Conservation (phyloP, 495 filamentous ascomycete species). For the Achaetomiella virescens region DNA sequence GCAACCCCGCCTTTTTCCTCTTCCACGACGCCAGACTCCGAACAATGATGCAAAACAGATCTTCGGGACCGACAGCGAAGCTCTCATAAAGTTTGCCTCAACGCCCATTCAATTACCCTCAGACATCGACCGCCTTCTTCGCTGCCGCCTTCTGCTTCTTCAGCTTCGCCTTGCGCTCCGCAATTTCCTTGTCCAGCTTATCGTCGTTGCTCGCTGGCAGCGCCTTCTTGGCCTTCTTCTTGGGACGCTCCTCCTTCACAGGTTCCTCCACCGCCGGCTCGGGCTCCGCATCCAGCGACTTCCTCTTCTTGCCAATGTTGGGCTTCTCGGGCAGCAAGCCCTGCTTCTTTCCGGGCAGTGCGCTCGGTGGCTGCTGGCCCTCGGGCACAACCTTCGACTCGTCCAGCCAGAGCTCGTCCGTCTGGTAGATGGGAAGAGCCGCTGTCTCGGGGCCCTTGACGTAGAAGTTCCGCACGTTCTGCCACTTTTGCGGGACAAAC, state of each 20-base stretch:
- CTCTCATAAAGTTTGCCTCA: not conserved
- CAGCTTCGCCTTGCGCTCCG: constrained; percentile 52
- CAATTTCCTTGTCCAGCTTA: constrained; percentile 54
- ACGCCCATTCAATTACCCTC: not conserved
- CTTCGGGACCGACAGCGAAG: not conserved
- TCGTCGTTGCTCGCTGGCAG: constrained; percentile 44
- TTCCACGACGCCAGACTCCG: constrained; percentile 17
- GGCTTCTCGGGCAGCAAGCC: constrained; percentile 44
- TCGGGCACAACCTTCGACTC: constrained; percentile 68
- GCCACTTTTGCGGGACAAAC: constrained; percentile 77
- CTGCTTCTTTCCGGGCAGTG: constrained; percentile 32
- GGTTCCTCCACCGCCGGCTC: constrained; percentile 42
- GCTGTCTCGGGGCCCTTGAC: constrained; percentile 82
- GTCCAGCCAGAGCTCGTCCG: constrained; percentile 82
- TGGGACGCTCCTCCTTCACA: constrained; percentile 38
- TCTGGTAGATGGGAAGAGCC: constrained; percentile 86
- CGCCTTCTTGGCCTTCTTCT: constrained; percentile 49
- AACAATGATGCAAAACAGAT: constrained; percentile 16
- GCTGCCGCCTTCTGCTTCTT: constrained; percentile 57
- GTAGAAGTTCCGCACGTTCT: constrained; percentile 73
- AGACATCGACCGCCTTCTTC: constrained; percentile 33
- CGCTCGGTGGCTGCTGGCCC: constrained; percentile 45
- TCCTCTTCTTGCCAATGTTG: constrained; percentile 64
- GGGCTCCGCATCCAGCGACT: constrained; percentile 40
- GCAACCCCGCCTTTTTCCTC: constrained; percentile 15